Base-by-base conservation (phyloP, 768 basidiomycete genomes). In the Leccinum boreale region DNA sequence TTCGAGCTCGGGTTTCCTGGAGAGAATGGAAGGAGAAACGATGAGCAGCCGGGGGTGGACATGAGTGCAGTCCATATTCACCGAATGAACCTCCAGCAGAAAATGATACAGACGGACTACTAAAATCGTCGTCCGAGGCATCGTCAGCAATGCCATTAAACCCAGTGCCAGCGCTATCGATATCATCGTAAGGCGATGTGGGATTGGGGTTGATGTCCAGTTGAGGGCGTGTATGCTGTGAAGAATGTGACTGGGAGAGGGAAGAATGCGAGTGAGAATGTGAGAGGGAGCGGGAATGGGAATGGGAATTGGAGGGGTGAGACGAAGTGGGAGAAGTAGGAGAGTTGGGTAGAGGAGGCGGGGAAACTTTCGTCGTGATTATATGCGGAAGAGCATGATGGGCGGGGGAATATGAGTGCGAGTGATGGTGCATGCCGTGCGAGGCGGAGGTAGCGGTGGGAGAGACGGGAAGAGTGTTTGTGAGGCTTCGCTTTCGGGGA, bases 401-500 rank as follows among this genome's bases (percentile, higher is more conserved):
- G 10, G 19, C 39, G 11, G 47, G 61, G 9, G 71, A 59, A 26
- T 73, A 65, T 5, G 70, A 72, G 0, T 70, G 69, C 0, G 70
- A 64, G 23, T 71, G 71, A 2, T 63, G 62, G 45, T 68, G 70
- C 44, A 62, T 50, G 56, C 47, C n/a, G 50, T 68, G 68, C 31
- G 56, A 3, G 4, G 45, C 36, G 10, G 59, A 12, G 35, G 21
- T 10, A 39, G 59, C 4, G 2, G 65, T n/a, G 3, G 59, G 42
- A 11, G 68, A 59, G 66, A 70, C 45, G 74, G 81, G 76, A 17
- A 79, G 69, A 3, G 73, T 68, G 52, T 74, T 71, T 2, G 77
- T 83, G 66, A 88, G 85, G 67, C 85, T 86, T 58, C 88, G 79
- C 71, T 89, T 89, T 36, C 86, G 77, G 2, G 86, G 85, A 10